Base-by-base conservation (phyloP, 176 grass and related monocot species). In the Alloteropsis semialata region DNA sequence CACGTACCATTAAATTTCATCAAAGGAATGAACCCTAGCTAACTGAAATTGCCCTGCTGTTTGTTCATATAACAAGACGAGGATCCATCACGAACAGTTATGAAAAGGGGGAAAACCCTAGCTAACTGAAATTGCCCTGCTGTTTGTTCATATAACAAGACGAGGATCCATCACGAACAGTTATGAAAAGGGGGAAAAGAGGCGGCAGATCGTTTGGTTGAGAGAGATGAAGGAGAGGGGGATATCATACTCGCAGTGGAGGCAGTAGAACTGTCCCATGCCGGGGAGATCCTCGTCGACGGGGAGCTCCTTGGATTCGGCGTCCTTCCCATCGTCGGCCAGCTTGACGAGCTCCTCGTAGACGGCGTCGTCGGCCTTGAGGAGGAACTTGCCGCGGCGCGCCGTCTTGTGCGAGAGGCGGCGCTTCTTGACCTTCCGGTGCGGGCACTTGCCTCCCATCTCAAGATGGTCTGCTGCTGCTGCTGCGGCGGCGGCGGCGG, bases 401-500 rank as follows among this genome's bases (percentile, higher is more conserved):
- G 73, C 82, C 11, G 84, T 95, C 82, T 96, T 96, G 82, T 96
- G 93, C 11, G 87, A 88, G 28, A 93, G 88, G 17, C 96, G 65
- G 33, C 96, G 89, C 96, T 96, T 99, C 87, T 99, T 99, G 82
- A 96, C 93, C 87, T 99, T 99, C 79, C 96, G 90, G 72, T 93
- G 89, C 45, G 96, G 96, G 78, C 96, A 99, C 85, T 99, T 99
- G 19, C 93, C 96, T 83, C 96, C 93, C 96, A 99, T 99, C 57
- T 53, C 25, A 25, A 24, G 27, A 49, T 7, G 15, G 32, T 30
- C 25, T 11, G 68, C 68, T n/a, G n/a, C n/a, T n/a, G n/a, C n/a
- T n/a, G n/a, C n/a, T n/a, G n/a, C n/a, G n/a, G n/a, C n/a, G 25
- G 13, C 67, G 67, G 41, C 39, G 75, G 80, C 76, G 81, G 77